These are phyloP conservation scores for Mortierella sp. DNA, from an alignment of 371 early-diverging fungal genomes.

Conservation along the genomic window DNA sequence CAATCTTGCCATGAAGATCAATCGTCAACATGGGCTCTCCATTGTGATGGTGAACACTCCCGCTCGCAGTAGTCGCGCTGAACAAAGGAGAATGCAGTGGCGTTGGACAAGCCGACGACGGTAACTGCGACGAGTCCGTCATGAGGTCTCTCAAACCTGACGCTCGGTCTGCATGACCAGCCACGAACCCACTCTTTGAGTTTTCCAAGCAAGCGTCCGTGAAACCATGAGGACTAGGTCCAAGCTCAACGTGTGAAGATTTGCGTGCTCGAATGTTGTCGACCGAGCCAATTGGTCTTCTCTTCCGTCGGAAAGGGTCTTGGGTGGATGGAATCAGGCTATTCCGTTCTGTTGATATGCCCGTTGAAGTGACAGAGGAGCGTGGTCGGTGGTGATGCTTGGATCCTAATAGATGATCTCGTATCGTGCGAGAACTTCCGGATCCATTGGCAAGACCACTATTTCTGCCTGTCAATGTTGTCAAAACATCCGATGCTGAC, in stretches of 20 bases:
- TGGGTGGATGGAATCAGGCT: neutral
- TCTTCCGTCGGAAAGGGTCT: constrained; percentile 8
- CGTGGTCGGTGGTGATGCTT: neutral
- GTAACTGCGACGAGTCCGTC: constrained; percentile 46
- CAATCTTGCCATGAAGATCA: neutral
- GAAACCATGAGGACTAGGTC: constrained; percentile 1
- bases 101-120: constrained; percentile 50
- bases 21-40: constrained; percentile 15
- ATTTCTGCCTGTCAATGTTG: neutral
- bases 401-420: neutral
- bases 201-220: neutral
- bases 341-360: neutral
- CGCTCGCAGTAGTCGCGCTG: constrained; percentile 35
- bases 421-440: neutral
- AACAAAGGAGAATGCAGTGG: constrained; percentile 50
- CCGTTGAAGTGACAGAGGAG: neutral
- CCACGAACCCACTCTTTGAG: neutral
- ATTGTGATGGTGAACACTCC: constrained; percentile 27
- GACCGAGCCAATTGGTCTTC: constrained; percentile 7
- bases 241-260: constrained; percentile 14
- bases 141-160: constrained; percentile 32
- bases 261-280: constrained; percentile 3
- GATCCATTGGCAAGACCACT: neutral
- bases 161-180: neutral
- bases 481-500: constrained; percentile 12